Evolutionary conservation across 2,329 filamentous ascomycete species (phyloP).

Genomic region (Alternaria panax): DNA sequence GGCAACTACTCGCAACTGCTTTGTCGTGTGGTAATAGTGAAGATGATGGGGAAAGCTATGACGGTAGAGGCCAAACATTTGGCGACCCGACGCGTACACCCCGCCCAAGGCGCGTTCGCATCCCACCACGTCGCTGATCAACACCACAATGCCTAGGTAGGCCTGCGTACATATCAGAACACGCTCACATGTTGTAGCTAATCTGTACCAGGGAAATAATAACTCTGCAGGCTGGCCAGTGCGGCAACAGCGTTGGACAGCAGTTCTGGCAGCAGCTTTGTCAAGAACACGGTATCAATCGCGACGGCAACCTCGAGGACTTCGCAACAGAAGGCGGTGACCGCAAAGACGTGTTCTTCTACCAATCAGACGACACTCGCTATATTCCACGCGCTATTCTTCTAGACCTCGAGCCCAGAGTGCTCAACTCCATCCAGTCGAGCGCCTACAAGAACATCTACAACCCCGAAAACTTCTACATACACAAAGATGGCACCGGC

Average conservation of each 20-base stretch:
- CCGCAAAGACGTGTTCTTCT: conserved; percentile 99
- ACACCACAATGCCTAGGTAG: conserved; percentile 50
- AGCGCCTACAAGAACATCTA: conserved; percentile 98
- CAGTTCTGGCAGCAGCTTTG: conserved; percentile 99
- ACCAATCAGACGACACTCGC: conserved; percentile 96
- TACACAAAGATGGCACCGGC: conserved; percentile 90
- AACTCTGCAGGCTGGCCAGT: conserved; percentile 98
- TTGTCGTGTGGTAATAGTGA: no score
- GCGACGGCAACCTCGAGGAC: conserved; percentile 95
- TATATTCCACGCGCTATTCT: conserved; percentile 97
- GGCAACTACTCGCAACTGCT: no score
- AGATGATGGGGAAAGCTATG: conserved; percentile 6
- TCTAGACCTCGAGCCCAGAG: conserved; percentile 90
- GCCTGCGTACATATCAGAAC: conserved; percentile 5
- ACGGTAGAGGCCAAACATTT: conserved; percentile 17
- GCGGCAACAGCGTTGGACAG: conserved; percentile 98
- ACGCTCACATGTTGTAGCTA: conserved; percentile 6
- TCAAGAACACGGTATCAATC: conserved; percentile 96
- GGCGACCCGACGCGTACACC: conserved; percentile 31
- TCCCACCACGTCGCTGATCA: conserved; percentile 28
- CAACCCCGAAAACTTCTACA: conserved; percentile 99
- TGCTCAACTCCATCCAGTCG: conserved; percentile 90
- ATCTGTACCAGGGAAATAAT: conserved; percentile 83
- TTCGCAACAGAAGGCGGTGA: conserved; percentile 98
- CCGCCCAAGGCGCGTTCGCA: conserved; percentile 46